Percentiles rank a stretch among this genome's conserved stretches.
These are phyloP conservation scores for Penicillium sumatraense DNA, from an alignment of 2,329 filamentous ascomycete genomes.

Conservation along the genomic window DNA sequence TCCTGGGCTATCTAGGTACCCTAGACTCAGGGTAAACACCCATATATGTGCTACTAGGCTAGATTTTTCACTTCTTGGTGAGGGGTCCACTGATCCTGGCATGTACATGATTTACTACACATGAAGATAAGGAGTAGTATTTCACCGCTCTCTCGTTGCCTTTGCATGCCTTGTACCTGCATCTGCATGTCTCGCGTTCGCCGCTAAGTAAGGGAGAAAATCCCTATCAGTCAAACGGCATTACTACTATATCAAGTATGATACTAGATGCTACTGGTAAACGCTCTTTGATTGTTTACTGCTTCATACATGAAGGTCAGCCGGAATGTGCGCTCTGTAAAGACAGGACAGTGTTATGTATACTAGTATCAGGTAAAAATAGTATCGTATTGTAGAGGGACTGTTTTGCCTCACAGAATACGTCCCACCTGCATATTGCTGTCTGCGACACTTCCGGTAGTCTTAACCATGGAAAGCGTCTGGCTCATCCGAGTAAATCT, in stretches of 20 bases:
- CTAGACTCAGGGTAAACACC: too few species aligned
- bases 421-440: slow-evolving; percentile 12
- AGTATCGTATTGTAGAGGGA: slow-evolving; percentile 8
- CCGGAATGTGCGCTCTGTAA: too few species aligned
- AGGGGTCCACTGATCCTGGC: too few species aligned
- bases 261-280: too few species aligned
- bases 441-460: slow-evolving; percentile 9
- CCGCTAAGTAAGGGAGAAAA: slow-evolving; percentile 17
- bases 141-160: slow-evolving; percentile 5
- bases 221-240: neutral
- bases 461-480: slow-evolving; percentile 23
- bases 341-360: slow-evolving; percentile 2
- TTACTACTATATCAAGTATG: too few species aligned
- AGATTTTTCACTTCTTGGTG: too few species aligned
- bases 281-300: neutral
- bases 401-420: neutral
- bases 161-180: slow-evolving; percentile 4
- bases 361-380: slow-evolving; percentile 5
- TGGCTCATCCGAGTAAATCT: slow-evolving; percentile 8
- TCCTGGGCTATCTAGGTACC: too few species aligned
- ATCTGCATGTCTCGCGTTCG: slow-evolving; percentile 9
- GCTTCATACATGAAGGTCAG: slow-evolving; percentile 4
- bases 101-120: too few species aligned
- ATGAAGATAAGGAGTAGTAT: too few species aligned
- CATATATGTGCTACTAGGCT: too few species aligned